Evolutionary conservation across 805 yeast species (phyloP), one percentile per base, ranked within the genome.

Genomic region (Candida koratica): DNA sequence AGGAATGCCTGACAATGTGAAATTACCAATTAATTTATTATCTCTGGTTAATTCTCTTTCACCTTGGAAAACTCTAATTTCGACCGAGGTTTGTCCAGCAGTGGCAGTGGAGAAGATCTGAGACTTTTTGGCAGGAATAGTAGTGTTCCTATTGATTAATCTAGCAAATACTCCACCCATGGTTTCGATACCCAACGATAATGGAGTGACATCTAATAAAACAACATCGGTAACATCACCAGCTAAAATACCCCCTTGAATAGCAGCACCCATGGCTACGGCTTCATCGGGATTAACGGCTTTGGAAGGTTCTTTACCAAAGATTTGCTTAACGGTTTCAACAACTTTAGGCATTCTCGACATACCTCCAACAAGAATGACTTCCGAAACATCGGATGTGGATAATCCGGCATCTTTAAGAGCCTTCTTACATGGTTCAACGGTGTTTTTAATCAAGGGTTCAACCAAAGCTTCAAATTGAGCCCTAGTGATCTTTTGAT

Each of bases 21-120:
- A 88, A 84, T 89, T 88, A 69, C 97, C 97, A 64, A 88, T 85
- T 64, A 89, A 78, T 75, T 89, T 88, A 85, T 88, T 88, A 77
- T 88, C 97, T 73, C 95, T 84, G 58, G 90, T 95, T 60, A 89
- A 81, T 73, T 88, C 96, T 77, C 97, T 85, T 78, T 88, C 97
- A 76, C 97, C 97, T 75, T 88, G 96, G 96, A 86, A 89, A 43
- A 88, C 97, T 73, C 96, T 83, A 71, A 88, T 88, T 75, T 87
- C 95, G 53, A 87, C 95, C 54, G 95, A 84, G 48, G 96, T 87
- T 76, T 87, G 96, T 63, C 96, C 96, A 53, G 90, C 84, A 48
- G 95, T 88, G 47, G 96, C 96, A 55, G 96, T 87, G 37, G 95
- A 86, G 83, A 89, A 88, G 56, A 88, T 80, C 74, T 88, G 96